phyloP scores from a whole-genome alignment of 176 grass and related monocot genomes.

The Typha latifolia region DNA sequence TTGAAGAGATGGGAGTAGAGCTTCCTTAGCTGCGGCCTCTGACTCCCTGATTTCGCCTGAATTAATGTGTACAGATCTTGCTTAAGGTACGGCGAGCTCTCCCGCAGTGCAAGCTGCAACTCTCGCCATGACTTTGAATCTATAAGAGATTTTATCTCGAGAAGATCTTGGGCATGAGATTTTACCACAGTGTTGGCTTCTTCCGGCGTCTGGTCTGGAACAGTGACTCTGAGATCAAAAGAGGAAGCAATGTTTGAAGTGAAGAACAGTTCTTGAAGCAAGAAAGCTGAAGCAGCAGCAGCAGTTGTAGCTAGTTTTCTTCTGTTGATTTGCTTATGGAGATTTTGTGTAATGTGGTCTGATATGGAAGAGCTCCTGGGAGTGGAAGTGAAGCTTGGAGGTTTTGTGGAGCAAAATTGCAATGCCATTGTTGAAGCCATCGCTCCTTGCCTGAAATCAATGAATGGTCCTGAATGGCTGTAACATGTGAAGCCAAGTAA shows the following conservation, averaged over 20 bases:
- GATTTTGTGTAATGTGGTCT: background rate
- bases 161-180: slow-evolving; percentile 47
- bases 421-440: slow-evolving; percentile 25
- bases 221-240: slow-evolving; percentile 46
- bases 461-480: background rate
- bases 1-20: slow-evolving; percentile 83
- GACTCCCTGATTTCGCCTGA: slow-evolving; percentile 34
- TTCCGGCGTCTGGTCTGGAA: slow-evolving; percentile 52
- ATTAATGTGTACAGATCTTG: slow-evolving; percentile 92
- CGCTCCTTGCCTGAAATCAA: background rate
- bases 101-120: slow-evolving; percentile 40
- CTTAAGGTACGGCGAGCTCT: slow-evolving; percentile 58
- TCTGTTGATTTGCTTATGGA: slow-evolving; percentile 15
- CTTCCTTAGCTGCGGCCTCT: slow-evolving; percentile 48
- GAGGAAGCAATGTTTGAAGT: slow-evolving; percentile 21
- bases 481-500: background rate
- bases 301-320: slow-evolving; percentile 22
- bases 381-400: background rate
- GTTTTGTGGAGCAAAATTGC: slow-evolving; percentile 25
- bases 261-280: slow-evolving; percentile 27
- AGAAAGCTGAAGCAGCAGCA: slow-evolving; percentile 9
- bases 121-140: slow-evolving; percentile 71
- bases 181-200: slow-evolving; percentile 47
- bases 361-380: slow-evolving; percentile 14
- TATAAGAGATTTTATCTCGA: slow-evolving; percentile 48